Percentiles rank a stretch among this genome's conserved stretches.
These are phyloP conservation scores for Camelina laxa DNA, from an alignment of 345 rosid species.

Conservation along the genomic window DNA sequence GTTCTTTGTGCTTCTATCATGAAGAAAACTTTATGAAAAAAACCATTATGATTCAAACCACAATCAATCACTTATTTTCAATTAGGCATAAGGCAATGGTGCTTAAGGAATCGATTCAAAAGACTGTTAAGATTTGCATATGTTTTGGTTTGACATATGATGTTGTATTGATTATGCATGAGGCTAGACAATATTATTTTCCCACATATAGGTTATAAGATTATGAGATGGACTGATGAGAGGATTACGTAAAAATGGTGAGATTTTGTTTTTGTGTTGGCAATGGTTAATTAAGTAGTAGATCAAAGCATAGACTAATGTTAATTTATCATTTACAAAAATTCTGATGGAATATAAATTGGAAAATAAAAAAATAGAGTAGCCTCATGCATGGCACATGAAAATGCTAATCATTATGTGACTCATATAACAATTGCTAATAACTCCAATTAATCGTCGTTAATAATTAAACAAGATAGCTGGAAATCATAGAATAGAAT, in stretches of 20 bases:
- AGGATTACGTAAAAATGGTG: background rate
- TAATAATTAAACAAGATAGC: conserved; percentile 32
- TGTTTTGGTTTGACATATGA: conserved; percentile 3
- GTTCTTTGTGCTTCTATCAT: background rate
- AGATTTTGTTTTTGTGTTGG: background rate
- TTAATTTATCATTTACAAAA: background rate
- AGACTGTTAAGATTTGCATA: background rate
- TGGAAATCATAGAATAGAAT: conserved; percentile 29
- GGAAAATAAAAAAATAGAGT: background rate
- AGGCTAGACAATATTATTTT: background rate
- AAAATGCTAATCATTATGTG: conserved; percentile 18
- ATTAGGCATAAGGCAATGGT: conserved; percentile 7
- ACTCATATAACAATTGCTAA: conserved; percentile 16
- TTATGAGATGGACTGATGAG: background rate
- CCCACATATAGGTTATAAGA: background rate
- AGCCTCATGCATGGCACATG: conserved; percentile 42
- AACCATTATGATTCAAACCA: background rate
- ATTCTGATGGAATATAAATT: background rate
- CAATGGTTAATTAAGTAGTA: background rate
- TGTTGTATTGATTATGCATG: background rate
- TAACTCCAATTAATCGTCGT: conserved; percentile 19
- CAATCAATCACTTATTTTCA: background rate
- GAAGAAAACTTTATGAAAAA: background rate
- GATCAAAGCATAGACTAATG: background rate
- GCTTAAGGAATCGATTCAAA: background rate